Evolutionary conservation across 257 asterid genomes (phyloP).

Genomic region (Jaltomata sinuosa): DNA sequence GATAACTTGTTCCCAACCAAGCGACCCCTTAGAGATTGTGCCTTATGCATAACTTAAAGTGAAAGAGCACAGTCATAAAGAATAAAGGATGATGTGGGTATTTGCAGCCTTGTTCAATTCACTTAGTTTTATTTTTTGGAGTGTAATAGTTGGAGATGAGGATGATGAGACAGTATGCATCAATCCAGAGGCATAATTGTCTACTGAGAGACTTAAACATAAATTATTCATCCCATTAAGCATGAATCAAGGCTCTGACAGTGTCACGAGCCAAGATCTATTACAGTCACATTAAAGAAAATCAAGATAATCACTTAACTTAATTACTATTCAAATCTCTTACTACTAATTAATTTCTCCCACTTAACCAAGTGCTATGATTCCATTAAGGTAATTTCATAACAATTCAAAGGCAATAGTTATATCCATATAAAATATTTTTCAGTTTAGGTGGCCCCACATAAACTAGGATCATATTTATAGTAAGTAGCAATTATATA

Average conservation of each 20-base stretch:
- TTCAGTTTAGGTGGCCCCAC: background rate
- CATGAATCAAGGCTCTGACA: slow-evolving; percentile 3
- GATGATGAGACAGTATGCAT: slow-evolving; percentile 1
- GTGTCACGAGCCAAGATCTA: slow-evolving; percentile 12
- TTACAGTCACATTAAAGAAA: background rate
- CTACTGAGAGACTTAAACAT: background rate
- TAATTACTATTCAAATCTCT: background rate
- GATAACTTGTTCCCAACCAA: no score
- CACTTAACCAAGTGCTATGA: background rate
- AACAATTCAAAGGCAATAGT: background rate
- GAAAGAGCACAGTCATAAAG: no score
- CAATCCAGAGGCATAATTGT: slow-evolving; percentile 3
- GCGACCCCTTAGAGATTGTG: no score
- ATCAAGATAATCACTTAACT: background rate
- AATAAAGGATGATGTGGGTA: no score
- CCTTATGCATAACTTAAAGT: background rate
- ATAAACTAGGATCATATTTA: background rate
- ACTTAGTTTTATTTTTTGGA: background rate
- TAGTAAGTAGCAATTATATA: no score
- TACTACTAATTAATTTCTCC: background rate
- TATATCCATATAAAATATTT: background rate
- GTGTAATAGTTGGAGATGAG: background rate
- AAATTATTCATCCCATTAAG: background rate
- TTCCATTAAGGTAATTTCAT: background rate
- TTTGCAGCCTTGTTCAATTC: no score